These are phyloP conservation scores for Sarocladiaceae sp. DNA, from an alignment of 2,329 filamentous ascomycete species.

Conservation along the genomic window DNA sequence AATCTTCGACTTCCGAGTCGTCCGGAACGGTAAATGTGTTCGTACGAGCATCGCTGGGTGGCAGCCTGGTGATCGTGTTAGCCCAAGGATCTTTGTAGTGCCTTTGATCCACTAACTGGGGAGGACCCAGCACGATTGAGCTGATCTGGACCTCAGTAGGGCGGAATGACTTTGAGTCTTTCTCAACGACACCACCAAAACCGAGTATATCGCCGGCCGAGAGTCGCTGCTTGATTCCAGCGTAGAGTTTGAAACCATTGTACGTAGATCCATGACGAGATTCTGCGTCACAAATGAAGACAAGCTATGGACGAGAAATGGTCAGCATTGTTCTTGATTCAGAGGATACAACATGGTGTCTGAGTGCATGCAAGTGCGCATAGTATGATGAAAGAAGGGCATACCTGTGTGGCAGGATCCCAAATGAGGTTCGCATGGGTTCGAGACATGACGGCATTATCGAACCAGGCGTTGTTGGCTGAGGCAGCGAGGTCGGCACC, in stretches of 20 bases:
- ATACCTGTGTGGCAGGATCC: conserved; percentile 38
- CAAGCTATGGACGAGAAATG: conserved; percentile 12
- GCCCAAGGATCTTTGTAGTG: neutral
- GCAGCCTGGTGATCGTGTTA: conserved; percentile 19
- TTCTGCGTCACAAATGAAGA: conserved; percentile 38
- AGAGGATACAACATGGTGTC: conserved; percentile 12
- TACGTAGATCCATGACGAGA: conserved; percentile 50
- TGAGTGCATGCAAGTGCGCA: neutral
- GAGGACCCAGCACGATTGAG: conserved; percentile 21
- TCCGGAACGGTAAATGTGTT: conserved; percentile 37
- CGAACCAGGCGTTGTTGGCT: conserved; percentile 57
- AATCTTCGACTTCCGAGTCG: conserved; percentile 24
- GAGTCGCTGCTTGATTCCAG: conserved; percentile 15
- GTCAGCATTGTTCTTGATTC: conserved; percentile 22
- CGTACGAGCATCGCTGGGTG: conserved; percentile 13
- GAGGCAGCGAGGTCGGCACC: neutral
- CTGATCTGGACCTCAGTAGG: conserved; percentile 30
- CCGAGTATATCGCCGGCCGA: conserved; percentile 24
- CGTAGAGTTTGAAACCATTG: conserved; percentile 25
- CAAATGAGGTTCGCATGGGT: conserved; percentile 53
- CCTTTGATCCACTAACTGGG: conserved; percentile 15
- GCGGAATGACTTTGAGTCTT: conserved; percentile 26
- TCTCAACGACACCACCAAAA: conserved; percentile 30
- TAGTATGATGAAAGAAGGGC: conserved; percentile 10
- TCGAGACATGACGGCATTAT: conserved; percentile 66